Evolutionary conservation across 495 filamentous ascomycete species (phyloP).

Genomic region (Friedmanniomyces simplex): DNA sequence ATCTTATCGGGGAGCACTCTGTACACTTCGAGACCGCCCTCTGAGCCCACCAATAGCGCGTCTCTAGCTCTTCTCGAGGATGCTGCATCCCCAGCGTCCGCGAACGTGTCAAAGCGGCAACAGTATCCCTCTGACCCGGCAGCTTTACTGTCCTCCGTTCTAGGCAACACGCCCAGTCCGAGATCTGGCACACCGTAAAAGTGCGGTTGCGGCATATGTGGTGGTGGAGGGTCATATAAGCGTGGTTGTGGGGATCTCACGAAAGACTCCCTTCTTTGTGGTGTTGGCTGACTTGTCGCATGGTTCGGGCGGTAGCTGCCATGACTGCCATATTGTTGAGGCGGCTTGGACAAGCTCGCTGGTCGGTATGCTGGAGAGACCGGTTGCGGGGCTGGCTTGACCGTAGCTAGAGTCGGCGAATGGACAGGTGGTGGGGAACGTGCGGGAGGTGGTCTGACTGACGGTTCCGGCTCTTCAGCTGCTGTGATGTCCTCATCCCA

Average conservation of each 20-base stretch:
- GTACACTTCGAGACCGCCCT: constrained; percentile 63
- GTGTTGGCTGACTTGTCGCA: neutral
- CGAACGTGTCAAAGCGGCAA: constrained; percentile 67
- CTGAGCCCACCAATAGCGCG: constrained; percentile 65
- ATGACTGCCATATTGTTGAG: neutral
- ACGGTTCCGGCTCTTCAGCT: neutral
- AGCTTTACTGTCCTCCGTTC: constrained; percentile 30
- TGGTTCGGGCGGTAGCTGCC: neutral
- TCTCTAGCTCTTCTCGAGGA: constrained; percentile 42
- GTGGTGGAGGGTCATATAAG: constrained; percentile 48
- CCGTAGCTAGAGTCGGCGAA: constrained; percentile 5
- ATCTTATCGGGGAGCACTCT: constrained; percentile 56
- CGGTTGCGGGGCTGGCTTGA: neutral
- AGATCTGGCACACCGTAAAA: constrained; percentile 51
- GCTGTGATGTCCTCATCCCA: neutral
- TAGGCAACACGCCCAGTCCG: constrained; percentile 31
- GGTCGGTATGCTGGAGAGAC: constrained; percentile 4
- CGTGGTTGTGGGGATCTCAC: constrained; percentile 12
- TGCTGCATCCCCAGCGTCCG: constrained; percentile 37
- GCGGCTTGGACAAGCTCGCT: neutral
- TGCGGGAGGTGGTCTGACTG: neutral
- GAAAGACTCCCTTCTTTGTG: neutral
- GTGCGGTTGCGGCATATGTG: constrained; percentile 69
- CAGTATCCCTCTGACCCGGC: constrained; percentile 58
- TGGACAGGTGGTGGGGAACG: neutral